Percentiles rank a stretch among this genome's conserved stretches.
phyloP scores from a whole-genome alignment of 2,329 filamentous ascomycete genomes.

The Scorias spongiosa region DNA sequence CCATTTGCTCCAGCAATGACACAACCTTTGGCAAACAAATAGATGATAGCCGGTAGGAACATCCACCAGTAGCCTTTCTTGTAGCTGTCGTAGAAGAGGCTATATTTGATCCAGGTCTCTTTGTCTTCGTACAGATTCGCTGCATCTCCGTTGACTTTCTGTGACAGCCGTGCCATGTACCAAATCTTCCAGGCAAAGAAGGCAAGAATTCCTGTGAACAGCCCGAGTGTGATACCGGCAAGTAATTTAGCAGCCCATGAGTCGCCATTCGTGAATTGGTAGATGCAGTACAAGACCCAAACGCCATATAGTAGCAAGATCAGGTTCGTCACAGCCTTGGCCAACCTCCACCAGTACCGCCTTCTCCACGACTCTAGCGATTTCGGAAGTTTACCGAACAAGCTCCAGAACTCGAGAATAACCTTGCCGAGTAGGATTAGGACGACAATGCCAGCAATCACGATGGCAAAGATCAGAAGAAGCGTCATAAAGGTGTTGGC shows the following conservation, averaged over 20 bases:
- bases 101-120: slow-evolving; percentile 86
- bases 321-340: slow-evolving; percentile 74
- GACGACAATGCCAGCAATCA: slow-evolving; percentile 70
- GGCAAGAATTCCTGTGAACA: slow-evolving; percentile 67
- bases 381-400: slow-evolving; percentile 77
- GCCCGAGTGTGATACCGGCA: slow-evolving; percentile 61
- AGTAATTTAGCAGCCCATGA: slow-evolving; percentile 84
- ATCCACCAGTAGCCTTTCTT: slow-evolving; percentile 95
- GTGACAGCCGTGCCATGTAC: slow-evolving; percentile 56
- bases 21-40: slow-evolving; percentile 79
- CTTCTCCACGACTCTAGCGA: slow-evolving; percentile 72
- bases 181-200: slow-evolving; percentile 82
- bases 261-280: slow-evolving; percentile 85
- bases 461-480: slow-evolving; percentile 72
- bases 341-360: slow-evolving; percentile 90
- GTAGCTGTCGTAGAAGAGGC: slow-evolving; percentile 92
- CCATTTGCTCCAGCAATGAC: slow-evolving; percentile 75
- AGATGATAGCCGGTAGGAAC: slow-evolving; percentile 76
- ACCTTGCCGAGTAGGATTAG: slow-evolving; percentile 82
- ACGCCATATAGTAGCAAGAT: slow-evolving; percentile 85
- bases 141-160: slow-evolving; percentile 58
- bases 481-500: slow-evolving; percentile 95
- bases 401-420: slow-evolving; percentile 75
- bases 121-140: slow-evolving; percentile 73
- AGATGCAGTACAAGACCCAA: slow-evolving; percentile 92